Base-by-base conservation (phyloP, 371 early-diverging fungal species). In the Mortierella sp. region DNA sequence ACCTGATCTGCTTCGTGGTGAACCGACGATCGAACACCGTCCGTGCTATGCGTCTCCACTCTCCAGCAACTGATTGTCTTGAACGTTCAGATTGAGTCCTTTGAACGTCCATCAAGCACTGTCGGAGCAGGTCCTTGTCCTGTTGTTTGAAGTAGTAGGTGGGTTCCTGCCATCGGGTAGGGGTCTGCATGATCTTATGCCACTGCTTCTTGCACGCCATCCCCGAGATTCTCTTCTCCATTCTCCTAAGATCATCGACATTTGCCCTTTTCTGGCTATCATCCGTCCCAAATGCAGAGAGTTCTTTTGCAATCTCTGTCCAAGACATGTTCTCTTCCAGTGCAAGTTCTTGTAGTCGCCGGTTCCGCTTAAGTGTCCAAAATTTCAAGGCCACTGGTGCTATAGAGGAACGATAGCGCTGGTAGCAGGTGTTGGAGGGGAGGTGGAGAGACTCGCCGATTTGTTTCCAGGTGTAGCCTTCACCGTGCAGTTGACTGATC, bases 391-490 rank as follows among this genome's bases (percentile, higher is more conserved):
- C 1, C 16, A 45, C 28, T 3, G 54, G 18, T 9, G 34, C n/a
- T 5, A 62, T 54, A 19, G 18, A n/a, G 43, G 30, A 12, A 31
- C 14, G 30, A 13, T 61, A 61, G 19, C 61, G 61, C 14, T 13
- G 53, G 54, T 48, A 24, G 19, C 62, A 62, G 1, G 53, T 28
- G n/a, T 14, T n/a, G 10, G 21, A 18, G 14, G 12, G 19, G 4
- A 41, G 14, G 23, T 52, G 30, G 18, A 61, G 45, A 30, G 45
- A 38, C 2, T 39, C 26, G 24, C 28, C 50, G 18, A 60, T 50
- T 26, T n/a, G n/a, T 24, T 26, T 13, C 61, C 61, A 60, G 52
- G 38, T 50, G 13, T n/a, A 6, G 31, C 61, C 61, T 18, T 60
- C 26, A 6, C 18, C 16, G 2, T 28, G 61, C 16, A 60, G 28